Evolutionary conservation across 768 basidiomycete genomes (phyloP).

Genomic region (Clitopilus hobsonii): DNA sequence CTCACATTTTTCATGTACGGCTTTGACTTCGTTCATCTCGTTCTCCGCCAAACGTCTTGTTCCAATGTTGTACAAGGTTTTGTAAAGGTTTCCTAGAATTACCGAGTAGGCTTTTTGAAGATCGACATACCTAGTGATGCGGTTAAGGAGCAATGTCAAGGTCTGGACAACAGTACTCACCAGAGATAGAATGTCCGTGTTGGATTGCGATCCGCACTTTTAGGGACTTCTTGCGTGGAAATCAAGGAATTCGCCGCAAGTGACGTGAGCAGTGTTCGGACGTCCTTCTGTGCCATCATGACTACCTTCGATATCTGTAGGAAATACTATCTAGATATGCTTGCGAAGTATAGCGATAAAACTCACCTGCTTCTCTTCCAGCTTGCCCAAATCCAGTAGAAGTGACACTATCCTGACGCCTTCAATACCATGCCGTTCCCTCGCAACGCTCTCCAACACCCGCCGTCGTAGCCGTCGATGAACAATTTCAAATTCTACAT

Average conservation of each 20-base stretch:
- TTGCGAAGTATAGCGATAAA: background rate
- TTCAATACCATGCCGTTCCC: conserved; percentile 79
- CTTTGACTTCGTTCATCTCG: conserved; percentile 58
- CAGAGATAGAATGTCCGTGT: conserved; percentile 89
- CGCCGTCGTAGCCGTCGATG: conserved; percentile 60
- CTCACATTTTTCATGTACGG: conserved; percentile 76
- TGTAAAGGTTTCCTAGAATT: conserved; percentile 77
- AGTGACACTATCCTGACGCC: conserved; percentile 81
- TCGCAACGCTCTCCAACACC: conserved; percentile 71
- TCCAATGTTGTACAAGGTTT: conserved; percentile 84
- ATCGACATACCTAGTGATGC: conserved; percentile 94
- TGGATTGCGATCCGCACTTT: conserved; percentile 85
- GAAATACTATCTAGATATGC: background rate
- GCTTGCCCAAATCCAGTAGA: conserved; percentile 78
- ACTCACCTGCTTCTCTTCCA: conserved; percentile 89
- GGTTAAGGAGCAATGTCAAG: conserved; percentile 4
- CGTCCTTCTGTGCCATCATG: conserved; percentile 89
- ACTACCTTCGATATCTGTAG: conserved; percentile 84
- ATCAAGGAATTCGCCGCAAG: conserved; percentile 81
- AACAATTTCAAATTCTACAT: conserved; percentile 77
- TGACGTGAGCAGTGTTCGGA: conserved; percentile 72
- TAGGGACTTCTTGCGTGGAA: conserved; percentile 90
- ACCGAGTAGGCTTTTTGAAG: conserved; percentile 76
- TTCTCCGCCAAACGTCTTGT: conserved; percentile 70
- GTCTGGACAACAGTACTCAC: conserved; percentile 31